A percentile compares a stretch with the other conserved stretches of the same genome.
Evolutionary conservation across 805 yeast species (phyloP).

Genomic region (Geotrichum ghanense): DNA sequence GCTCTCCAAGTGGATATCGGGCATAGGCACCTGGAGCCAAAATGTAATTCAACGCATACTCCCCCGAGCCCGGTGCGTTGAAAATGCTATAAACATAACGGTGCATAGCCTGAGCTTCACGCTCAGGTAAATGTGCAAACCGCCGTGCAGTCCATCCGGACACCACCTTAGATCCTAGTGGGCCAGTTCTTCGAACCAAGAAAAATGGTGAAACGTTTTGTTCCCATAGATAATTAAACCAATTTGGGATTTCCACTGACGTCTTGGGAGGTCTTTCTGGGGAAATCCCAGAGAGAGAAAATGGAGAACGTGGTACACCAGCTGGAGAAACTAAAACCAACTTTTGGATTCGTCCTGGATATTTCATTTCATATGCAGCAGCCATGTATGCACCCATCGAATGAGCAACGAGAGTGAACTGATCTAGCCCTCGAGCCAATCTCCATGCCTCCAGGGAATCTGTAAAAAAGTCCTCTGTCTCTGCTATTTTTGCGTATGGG

Average conservation of each 20-base stretch:
- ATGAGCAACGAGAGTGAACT: conserved; percentile 64
- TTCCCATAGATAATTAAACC: conserved; percentile 80
- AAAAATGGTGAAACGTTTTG: conserved; percentile 77
- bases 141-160: conserved; percentile 85
- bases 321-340: conserved; percentile 84
- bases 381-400: conserved; percentile 87
- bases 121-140: conserved; percentile 43
- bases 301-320: conserved; percentile 46
- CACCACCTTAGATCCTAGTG: conserved; percentile 72
- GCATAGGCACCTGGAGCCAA: conserved; percentile 90
- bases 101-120: conserved; percentile 50
- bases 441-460: conserved; percentile 61
- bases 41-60: conserved; percentile 73
- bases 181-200: conserved; percentile 65
- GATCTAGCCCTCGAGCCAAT: conserved; percentile 33
- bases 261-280: conserved; percentile 2
- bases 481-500: conserved; percentile 27
- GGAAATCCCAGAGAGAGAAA: conserved; percentile 27
- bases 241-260: conserved; percentile 46
- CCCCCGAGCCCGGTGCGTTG: conserved; percentile 84
- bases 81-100: conserved; percentile 75
- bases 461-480: conserved; percentile 52
- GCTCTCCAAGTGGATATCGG: conserved; percentile 50
- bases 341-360: conserved; percentile 52
- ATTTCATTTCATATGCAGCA: conserved; percentile 50